phyloP scores from a whole-genome alignment of 2,329 filamentous ascomycete species.

The Celoporthe dispersa region DNA sequence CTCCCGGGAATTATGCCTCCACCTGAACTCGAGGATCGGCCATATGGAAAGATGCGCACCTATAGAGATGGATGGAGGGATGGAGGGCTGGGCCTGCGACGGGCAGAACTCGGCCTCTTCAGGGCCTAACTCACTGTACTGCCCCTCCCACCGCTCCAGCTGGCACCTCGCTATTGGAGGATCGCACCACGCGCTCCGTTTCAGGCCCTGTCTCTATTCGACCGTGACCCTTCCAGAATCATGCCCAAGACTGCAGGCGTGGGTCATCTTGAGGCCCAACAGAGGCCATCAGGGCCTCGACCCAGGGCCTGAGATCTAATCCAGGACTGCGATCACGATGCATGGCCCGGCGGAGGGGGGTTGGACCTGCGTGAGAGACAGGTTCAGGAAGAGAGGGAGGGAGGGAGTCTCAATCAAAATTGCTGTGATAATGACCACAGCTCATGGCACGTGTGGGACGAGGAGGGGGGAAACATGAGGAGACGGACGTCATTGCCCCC shows the following conservation, averaged over 20 bases:
- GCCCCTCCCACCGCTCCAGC: conserved; percentile 10
- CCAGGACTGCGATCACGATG: background rate
- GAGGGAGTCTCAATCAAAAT: background rate
- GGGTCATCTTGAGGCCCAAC: conserved; percentile 13
- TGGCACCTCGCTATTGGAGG: conserved; percentile 20
- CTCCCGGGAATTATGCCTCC: background rate
- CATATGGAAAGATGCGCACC: background rate
- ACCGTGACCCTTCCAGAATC: background rate
- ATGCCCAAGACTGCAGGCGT: conserved; percentile 9
- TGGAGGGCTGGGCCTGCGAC: background rate
- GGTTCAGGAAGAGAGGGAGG: background rate
- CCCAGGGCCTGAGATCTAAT: background rate
- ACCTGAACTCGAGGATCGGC: background rate
- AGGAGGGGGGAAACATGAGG: background rate
- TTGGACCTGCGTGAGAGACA: background rate
- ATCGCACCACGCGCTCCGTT: conserved; percentile 6
- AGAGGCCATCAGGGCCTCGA: background rate
- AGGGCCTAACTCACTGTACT: background rate
- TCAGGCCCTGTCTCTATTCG: conserved; percentile 11
- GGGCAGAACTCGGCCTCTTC: conserved; percentile 1
- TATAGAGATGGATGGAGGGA: background rate
- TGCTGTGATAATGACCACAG: background rate
- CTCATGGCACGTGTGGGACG: too few relatives aligned
- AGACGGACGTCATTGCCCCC: conserved; percentile 14
- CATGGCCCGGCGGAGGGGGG: background rate